Evolutionary conservation across 2,329 filamentous ascomycete genomes (phyloP), one percentile per base, ranked within the genome.

Genomic region (Penicillium capsulatum): DNA sequence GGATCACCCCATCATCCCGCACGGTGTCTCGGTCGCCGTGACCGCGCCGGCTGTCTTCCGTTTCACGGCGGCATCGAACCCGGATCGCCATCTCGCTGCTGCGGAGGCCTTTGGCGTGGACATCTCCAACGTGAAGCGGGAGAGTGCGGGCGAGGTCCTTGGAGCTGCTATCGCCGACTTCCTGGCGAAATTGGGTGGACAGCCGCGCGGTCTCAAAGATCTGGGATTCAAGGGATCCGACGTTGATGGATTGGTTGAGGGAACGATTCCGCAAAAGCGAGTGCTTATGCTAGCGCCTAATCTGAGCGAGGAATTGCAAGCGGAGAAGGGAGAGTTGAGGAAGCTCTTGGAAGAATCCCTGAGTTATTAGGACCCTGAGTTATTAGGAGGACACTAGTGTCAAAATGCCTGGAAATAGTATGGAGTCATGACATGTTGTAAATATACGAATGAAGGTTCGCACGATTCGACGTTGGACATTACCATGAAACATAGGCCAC

Each of bases 11-110:
- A 84, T 98, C 55, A 97, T 98, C 58, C 92, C 92, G 0, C 92
- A 98, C 64, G 92, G 92, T 37, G 92, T 98, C 16, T 91, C 85
- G 1, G 92, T 98, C 1, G 92, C 90, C 3, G 91, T 97, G 5
- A 91, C 88, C 0, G 88, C 91, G 0, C 91, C 92, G 0, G 86
- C 91, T 1, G 91, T 97, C 1, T 98, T 97, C 77, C 81, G 80
- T 19, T 97, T 97, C 68, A 98, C 91, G 0, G 91, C 76, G 0
- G 77, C 91, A 1, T 92, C 86, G 1, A 97, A 97, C 60, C 92
- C 92, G 0, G 88, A 95, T 37, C 81, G 92, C 7, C 92, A 98
- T 69, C 70, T 98, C 24, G 80, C 82, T 3, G 92, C 91, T 0
- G 91, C 92, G 0, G 89, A 95, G 63, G 81, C 78, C 0, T 97